A percentile compares a stretch with the other conserved stretches of the same genome.
phyloP scores from a whole-genome alignment of 371 early-diverging fungal species.

The Mortierella sp. region DNA sequence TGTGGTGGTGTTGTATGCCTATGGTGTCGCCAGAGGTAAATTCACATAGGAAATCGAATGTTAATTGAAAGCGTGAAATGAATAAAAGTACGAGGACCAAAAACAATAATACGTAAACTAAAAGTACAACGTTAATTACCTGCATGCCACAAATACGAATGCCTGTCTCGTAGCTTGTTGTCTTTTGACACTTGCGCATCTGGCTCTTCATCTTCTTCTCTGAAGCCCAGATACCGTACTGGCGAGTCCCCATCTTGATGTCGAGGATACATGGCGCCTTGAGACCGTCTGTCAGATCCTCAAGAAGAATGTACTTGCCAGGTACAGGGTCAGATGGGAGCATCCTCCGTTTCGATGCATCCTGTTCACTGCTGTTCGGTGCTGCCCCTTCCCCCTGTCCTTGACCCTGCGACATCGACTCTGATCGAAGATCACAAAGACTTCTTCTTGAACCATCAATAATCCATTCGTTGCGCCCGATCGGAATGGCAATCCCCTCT shows the following conservation, averaged over 20 bases:
- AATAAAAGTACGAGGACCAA: neutral
- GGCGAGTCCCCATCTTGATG: conserved; percentile 98
- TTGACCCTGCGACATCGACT: conserved; percentile 25
- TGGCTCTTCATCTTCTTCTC: conserved; percentile 88
- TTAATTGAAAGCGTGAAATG: conserved; percentile 14
- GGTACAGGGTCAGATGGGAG: conserved; percentile 61
- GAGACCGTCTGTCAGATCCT: conserved; percentile 93
- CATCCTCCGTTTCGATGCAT: conserved; percentile 25
- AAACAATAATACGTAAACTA: neutral
- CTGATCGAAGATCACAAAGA: conserved; percentile 20
- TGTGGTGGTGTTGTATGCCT: conserved; percentile 86
- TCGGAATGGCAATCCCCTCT: conserved; percentile 11
- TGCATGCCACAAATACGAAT: conserved; percentile 98
- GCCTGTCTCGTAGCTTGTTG: conserved; percentile 92
- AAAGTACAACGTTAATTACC: conserved; percentile 61
- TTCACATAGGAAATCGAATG: conserved; percentile 10
- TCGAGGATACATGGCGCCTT: conserved; percentile 94
- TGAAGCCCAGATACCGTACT: conserved; percentile 93
- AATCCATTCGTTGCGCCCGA: conserved; percentile 53
- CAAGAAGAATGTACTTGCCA: conserved; percentile 87
- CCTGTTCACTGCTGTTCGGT: conserved; percentile 14
- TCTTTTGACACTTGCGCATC: conserved; percentile 89
- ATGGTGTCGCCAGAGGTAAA: conserved; percentile 1
- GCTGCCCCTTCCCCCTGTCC: conserved; percentile 50
- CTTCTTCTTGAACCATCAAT: conserved; percentile 39